Evolutionary conservation across 257 asterid species (phyloP).

Genomic region (Anisodus acutangulus): DNA sequence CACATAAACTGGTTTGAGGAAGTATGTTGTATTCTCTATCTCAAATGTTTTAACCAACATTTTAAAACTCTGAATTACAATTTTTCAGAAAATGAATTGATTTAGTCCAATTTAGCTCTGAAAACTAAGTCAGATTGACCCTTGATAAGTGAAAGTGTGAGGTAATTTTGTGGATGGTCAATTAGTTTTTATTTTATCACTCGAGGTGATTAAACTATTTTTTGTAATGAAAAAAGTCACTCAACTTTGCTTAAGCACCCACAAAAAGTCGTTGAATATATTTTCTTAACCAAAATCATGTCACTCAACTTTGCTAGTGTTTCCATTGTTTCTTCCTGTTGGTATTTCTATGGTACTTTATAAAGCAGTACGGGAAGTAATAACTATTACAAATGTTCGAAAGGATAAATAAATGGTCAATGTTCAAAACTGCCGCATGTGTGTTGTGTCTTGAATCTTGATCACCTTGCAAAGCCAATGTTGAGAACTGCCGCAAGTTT

Average conservation of each 20-base stretch:
- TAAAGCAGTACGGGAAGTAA: no score
- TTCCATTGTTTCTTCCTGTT: background rate
- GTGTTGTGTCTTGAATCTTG: no score
- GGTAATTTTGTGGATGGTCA: background rate
- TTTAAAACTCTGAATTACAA: background rate
- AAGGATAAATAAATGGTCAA: no score
- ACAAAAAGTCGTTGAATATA: background rate
- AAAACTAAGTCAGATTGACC: background rate
- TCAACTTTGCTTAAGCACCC: background rate
- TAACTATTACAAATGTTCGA: no score
- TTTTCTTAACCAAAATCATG: background rate
- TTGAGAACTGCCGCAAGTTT: no score
- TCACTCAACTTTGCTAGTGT: background rate
- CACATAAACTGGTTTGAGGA: no score
- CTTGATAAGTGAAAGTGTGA: background rate
- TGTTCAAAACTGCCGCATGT: no score
- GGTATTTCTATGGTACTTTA: no score
- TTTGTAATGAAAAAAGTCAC: background rate
- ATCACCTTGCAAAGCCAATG: no score
- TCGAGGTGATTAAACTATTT: background rate
- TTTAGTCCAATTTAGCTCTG: constrained; percentile 3
- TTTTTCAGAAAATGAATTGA: background rate
- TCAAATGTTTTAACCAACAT: no score
- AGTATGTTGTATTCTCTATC: no score
- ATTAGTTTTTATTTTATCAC: background rate